Conservation (phyloP, 2,329 filamentous ascomycete genomes). For the Aspergillus fijiensis region DNA sequence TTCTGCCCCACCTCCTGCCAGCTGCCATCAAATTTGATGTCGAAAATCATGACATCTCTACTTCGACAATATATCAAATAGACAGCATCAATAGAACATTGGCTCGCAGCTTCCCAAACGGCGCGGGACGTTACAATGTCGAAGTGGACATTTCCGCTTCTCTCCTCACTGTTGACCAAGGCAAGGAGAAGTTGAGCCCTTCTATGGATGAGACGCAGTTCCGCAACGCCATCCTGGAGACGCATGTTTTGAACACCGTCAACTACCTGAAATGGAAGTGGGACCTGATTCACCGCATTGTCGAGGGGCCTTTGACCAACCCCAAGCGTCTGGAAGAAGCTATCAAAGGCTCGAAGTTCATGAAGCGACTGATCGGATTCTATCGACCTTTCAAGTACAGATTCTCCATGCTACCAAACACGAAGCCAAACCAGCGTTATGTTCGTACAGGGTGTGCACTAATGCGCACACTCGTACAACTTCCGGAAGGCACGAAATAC, state of each 20-base stretch:
- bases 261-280: conserved; percentile 97
- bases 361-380: conserved; percentile 91
- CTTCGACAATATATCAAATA: conserved; percentile 93
- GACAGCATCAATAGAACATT: conserved; percentile 94
- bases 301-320: conserved; percentile 88
- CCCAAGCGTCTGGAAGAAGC: conserved; percentile 92
- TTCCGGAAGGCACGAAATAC: conserved; percentile 78
- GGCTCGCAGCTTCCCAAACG: conserved; percentile 57
- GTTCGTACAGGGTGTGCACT: conserved; percentile 85
- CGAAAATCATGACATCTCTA: conserved; percentile 74
- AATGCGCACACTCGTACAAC: conserved; percentile 82
- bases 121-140: conserved; percentile 42
- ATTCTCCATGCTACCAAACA: conserved; percentile 87
- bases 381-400: conserved; percentile 96
- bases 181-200: conserved; percentile 58
- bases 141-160: conserved; percentile 48
- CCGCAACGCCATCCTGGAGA: conserved; percentile 64
- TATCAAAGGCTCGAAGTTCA: conserved; percentile 90
- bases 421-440: conserved; percentile 90
- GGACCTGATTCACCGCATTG: conserved; percentile 85
- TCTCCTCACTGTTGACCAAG: conserved; percentile 41
- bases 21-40: conserved; percentile 70
- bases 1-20: conserved; percentile 81
- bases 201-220: conserved; percentile 66
- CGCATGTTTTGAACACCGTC: conserved; percentile 80